Evolutionary conservation across 495 filamentous ascomycete genomes (phyloP).

Genomic region (Cladorrhinum samala): DNA sequence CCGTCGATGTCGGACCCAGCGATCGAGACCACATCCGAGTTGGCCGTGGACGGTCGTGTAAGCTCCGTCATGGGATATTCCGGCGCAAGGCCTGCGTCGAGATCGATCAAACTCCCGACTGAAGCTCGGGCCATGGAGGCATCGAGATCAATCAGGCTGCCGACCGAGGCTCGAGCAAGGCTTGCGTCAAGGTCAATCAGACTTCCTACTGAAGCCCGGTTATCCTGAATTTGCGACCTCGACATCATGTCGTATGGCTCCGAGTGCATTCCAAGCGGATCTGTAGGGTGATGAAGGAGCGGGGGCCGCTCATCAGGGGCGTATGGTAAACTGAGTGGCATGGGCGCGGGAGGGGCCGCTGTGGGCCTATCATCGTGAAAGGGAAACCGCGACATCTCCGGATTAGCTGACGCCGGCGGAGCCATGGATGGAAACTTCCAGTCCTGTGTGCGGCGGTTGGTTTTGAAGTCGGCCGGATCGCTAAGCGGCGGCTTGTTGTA

Average conservation of each 20-base stretch:
- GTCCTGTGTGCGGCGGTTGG: slow-evolving; percentile 50
- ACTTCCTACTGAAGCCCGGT: slow-evolving; percentile 38
- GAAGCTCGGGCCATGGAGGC: neutral
- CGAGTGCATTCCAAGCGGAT: slow-evolving; percentile 40
- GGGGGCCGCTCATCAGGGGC: slow-evolving; percentile 39
- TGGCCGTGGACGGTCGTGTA: slow-evolving; percentile 46
- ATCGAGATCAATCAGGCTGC: slow-evolving; percentile 25
- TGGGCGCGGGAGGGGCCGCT: slow-evolving; percentile 9
- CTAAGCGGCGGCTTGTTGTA: slow-evolving; percentile 44
- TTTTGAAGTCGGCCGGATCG: slow-evolving; percentile 43
- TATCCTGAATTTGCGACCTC: slow-evolving; percentile 17
- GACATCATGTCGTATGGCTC: slow-evolving; percentile 34
- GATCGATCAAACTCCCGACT: slow-evolving; percentile 30
- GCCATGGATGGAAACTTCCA: slow-evolving; percentile 56
- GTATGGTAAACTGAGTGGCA: slow-evolving; percentile 6
- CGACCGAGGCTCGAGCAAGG: slow-evolving; percentile 13
- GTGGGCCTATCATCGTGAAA: slow-evolving; percentile 29
- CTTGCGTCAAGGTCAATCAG: slow-evolving; percentile 17
- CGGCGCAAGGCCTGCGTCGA: slow-evolving; percentile 42
- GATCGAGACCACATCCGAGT: slow-evolving; percentile 45
- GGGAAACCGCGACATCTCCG: slow-evolving; percentile 45
- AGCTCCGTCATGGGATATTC: slow-evolving; percentile 19
- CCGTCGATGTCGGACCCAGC: slow-evolving; percentile 41
- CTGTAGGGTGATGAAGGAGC: slow-evolving; percentile 45
- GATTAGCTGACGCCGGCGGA: slow-evolving; percentile 44